Percentiles rank a stretch among this genome's conserved stretches.
Conservation (phyloP, 2,329 filamentous ascomycete genomes). For the Fusarium drepaniforme region DNA sequence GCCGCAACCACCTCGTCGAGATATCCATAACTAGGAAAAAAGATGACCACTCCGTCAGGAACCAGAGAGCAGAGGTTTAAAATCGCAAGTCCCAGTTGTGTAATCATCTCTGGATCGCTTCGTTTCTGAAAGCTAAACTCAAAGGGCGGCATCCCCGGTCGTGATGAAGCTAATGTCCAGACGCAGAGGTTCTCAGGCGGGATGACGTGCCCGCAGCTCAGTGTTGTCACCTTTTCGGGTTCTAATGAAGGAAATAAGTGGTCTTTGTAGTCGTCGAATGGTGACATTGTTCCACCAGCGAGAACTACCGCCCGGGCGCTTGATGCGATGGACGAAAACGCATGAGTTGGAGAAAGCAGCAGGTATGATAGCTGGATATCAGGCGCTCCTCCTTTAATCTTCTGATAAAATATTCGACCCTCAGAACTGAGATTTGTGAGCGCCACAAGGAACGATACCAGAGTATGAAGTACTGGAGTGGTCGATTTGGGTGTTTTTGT, state of each 20-base stretch:
- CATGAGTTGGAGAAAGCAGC: slow-evolving; percentile 89
- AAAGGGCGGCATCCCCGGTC: slow-evolving; percentile 65
- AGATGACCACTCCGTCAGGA: slow-evolving; percentile 91
- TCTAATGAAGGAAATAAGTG: slow-evolving; percentile 86
- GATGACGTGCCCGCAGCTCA: slow-evolving; percentile 96
- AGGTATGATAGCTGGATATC: slow-evolving; percentile 83
- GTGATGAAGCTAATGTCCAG: slow-evolving; percentile 70
- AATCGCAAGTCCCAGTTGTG: slow-evolving; percentile 80
- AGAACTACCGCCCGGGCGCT: slow-evolving; percentile 89
- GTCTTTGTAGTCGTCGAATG: slow-evolving; percentile 89
- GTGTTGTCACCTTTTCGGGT: slow-evolving; percentile 74
- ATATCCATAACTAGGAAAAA: slow-evolving; percentile 96
- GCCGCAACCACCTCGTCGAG: slow-evolving; percentile 77
- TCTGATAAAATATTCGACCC: slow-evolving; percentile 75
- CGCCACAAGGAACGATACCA: slow-evolving; percentile 77
- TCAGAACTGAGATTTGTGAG: slow-evolving; percentile 87
- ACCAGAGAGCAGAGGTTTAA: slow-evolving; percentile 79
- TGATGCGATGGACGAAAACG: slow-evolving; percentile 89
- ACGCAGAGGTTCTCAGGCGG: slow-evolving; percentile 85
- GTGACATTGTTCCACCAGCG: slow-evolving; percentile 97
- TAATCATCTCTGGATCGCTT: slow-evolving; percentile 75
- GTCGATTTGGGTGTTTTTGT: slow-evolving; percentile 41
- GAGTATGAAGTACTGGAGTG: slow-evolving; percentile 66
- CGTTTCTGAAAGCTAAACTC: slow-evolving; percentile 91
- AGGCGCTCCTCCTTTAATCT: slow-evolving; percentile 47